phyloP scores from a whole-genome alignment of 2,329 filamentous ascomycete species.

The Penicillium sclerotiorum region DNA sequence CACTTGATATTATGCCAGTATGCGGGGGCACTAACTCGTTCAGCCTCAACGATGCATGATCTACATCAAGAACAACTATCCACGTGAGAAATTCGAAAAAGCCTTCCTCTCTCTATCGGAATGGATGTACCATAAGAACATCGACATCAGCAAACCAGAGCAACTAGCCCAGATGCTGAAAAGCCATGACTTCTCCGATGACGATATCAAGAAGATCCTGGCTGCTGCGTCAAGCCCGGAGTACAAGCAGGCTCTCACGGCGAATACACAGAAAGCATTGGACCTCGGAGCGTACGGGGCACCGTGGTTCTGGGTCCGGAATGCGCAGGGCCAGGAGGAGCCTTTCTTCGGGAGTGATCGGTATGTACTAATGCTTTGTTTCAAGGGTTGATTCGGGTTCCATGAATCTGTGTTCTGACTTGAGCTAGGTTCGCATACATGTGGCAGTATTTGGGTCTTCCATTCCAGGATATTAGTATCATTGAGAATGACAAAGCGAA shows the following conservation, averaged over 20 bases:
- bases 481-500: slow-evolving; percentile 24
- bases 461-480: slow-evolving; percentile 33
- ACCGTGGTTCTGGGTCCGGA: slow-evolving; percentile 72
- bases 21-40: slow-evolving; percentile 20
- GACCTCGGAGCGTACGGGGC: slow-evolving; percentile 72
- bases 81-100: slow-evolving; percentile 54
- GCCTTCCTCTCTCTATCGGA: slow-evolving; percentile 60
- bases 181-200: slow-evolving; percentile 21
- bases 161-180: slow-evolving; percentile 51
- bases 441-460: slow-evolving; percentile 65
- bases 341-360: slow-evolving; percentile 80
- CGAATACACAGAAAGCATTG: slow-evolving; percentile 63
- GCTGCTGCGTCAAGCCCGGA: slow-evolving; percentile 53
- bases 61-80: slow-evolving; percentile 64
- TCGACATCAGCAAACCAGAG: slow-evolving; percentile 62
- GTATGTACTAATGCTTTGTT: slow-evolving; percentile 36
- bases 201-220: slow-evolving; percentile 61
- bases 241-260: slow-evolving; percentile 58
- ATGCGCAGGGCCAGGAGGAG: slow-evolving; percentile 57
- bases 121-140: slow-evolving; percentile 63
- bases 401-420: no score
- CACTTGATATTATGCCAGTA: not conserved
- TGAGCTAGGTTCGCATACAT: slow-evolving; percentile 53
- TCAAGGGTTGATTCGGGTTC: no score
- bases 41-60: slow-evolving; percentile 68